Evolutionary conservation across 805 yeast genomes (phyloP).

Genomic region (Teunomyces funiuensis): DNA sequence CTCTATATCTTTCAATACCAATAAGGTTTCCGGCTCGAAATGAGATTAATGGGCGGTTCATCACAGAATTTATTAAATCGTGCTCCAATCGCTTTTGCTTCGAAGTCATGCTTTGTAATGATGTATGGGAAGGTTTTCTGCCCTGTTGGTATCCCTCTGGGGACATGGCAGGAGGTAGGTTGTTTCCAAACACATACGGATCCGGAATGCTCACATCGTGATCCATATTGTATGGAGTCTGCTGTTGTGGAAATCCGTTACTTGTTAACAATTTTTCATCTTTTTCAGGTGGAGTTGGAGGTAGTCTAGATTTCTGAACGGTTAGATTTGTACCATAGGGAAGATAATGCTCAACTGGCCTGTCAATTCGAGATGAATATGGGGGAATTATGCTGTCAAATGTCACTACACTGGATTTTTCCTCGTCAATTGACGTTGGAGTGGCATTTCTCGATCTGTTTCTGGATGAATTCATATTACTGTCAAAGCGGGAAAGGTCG

Average conservation of each 20-base stretch:
- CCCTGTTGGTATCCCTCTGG: conserved; percentile 16
- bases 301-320: conserved; percentile 6
- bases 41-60: conserved; percentile 31
- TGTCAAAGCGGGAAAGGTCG: conserved; percentile 34
- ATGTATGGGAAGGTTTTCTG: conserved; percentile 7
- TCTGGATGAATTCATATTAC: conserved; percentile 22
- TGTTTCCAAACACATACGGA: conserved; percentile 12
- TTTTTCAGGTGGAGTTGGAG: conserved; percentile 12
- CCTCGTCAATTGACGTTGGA: conserved; percentile 20
- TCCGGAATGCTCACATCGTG: conserved; percentile 7
- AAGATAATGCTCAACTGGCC: background rate
- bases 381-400: conserved; percentile 10
- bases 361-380: background rate
- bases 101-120: conserved; percentile 20
- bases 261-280: conserved; percentile 8
- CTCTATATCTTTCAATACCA: conserved; percentile 13
- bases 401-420: conserved; percentile 9
- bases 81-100: conserved; percentile 24
- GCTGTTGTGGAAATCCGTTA: conserved; percentile 7
- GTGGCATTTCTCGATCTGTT: conserved; percentile 32
- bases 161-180: conserved; percentile 25
- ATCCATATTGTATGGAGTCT: conserved; percentile 9
- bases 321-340: conserved; percentile 3
- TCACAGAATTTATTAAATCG: conserved; percentile 29
- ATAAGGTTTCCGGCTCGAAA: conserved; percentile 20